A percentile compares a stretch with the other conserved stretches of the same genome.
These are phyloP conservation scores for Diddensiella caesifluorescens DNA, from an alignment of 805 yeast species.

Conservation along the genomic window DNA sequence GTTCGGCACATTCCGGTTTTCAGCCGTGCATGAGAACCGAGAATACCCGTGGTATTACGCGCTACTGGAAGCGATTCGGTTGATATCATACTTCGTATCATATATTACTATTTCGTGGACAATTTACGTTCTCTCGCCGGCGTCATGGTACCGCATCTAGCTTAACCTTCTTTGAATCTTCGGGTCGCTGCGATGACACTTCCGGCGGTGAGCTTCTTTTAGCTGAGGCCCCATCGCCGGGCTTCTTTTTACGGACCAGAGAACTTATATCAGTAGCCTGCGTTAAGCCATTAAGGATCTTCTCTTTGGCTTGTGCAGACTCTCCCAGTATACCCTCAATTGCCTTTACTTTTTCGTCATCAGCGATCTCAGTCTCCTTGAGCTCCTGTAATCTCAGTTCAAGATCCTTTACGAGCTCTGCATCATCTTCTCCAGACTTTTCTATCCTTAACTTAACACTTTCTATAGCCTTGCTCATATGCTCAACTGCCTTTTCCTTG, in stretches of 20 bases:
- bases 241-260: slow-evolving; percentile 25
- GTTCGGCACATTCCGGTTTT: too few relatives aligned
- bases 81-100: too few relatives aligned
- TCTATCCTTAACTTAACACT: slow-evolving; percentile 41
- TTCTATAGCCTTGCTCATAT: slow-evolving; percentile 49
- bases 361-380: slow-evolving; percentile 11
- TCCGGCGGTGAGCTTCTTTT: too few relatives aligned
- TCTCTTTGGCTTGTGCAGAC: slow-evolving; percentile 7
- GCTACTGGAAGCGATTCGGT: too few relatives aligned
- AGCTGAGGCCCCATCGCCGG: too few relatives aligned
- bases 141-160: too few relatives aligned
- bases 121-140: too few relatives aligned
- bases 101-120: too few relatives aligned
- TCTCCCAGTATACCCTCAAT: slow-evolving; percentile 23
- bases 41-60: too few relatives aligned
- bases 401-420: slow-evolving; percentile 31
- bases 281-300: slow-evolving; percentile 15
- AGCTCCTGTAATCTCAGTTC: slow-evolving; percentile 28
- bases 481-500: slow-evolving; percentile 47
- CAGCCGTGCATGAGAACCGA: too few relatives aligned
- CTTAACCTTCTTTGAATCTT: neutral
- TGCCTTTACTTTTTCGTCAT: slow-evolving; percentile 15
- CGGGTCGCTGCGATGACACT: too few relatives aligned
- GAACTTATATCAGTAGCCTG: slow-evolving; percentile 29
- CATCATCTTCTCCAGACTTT: slow-evolving; percentile 36